Conservation (phyloP, 331 rosid species). For the Malus hybrid region DNA sequence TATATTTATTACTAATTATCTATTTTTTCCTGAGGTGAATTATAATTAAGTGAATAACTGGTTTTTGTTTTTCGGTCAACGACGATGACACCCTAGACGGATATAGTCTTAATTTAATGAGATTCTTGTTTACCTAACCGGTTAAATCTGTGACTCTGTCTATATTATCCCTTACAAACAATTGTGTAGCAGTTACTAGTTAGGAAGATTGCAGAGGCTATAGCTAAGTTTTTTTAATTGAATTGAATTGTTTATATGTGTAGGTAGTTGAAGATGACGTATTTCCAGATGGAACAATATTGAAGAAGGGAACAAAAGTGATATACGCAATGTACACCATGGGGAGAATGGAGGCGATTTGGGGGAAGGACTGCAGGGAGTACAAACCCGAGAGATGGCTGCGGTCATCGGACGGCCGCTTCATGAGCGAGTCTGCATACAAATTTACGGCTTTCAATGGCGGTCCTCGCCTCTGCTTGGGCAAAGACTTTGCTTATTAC, state of each 20-base stretch:
- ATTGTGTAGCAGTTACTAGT: not conserved
- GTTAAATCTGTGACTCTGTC: not conserved
- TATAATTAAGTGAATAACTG: too few species aligned
- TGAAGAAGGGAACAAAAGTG: conserved; percentile 79
- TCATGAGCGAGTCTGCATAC: conserved; percentile 78
- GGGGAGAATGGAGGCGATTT: conserved; percentile 72
- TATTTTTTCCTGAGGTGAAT: too few species aligned
- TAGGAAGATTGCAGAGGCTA: not conserved
- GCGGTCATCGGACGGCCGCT: conserved; percentile 35
- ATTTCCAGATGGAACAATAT: conserved; percentile 66
- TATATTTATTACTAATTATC: too few species aligned
- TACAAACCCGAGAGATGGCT: conserved; percentile 82
- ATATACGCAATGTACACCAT: conserved; percentile 75
- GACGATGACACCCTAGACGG: not conserved
- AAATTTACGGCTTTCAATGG: conserved; percentile 87
- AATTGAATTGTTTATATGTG: not conserved
- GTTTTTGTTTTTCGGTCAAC: not conserved
- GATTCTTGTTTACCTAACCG: not conserved
- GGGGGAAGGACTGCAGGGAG: conserved; percentile 77
- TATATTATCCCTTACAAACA: not conserved
- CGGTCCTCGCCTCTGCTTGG: conserved; percentile 81
- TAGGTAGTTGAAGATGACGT: conserved; percentile 65
- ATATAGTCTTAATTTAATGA: not conserved
- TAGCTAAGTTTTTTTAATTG: not conserved
- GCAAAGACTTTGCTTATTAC: conserved; percentile 84